Evolutionary conservation across 1,284 basidiomycete species (phyloP), one percentile per base, ranked within the genome.

Genomic region (Blastosporella zonata): DNA sequence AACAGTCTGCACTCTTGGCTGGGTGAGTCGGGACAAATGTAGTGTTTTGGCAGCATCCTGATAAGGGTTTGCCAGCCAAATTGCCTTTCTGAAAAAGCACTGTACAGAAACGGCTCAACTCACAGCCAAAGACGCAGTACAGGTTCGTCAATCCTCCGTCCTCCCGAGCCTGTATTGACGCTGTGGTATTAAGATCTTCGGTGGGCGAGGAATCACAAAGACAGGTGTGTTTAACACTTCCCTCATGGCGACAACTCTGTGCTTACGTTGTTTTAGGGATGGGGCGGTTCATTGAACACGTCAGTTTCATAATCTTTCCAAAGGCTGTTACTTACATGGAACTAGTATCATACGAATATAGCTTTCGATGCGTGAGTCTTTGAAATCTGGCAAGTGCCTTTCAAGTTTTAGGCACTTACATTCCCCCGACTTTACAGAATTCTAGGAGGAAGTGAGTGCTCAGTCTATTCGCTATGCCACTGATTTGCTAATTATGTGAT

Each of bases 41-140:
- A 17, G 40, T 28, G 36, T 6, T 21, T 31, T 27, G 21, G 38
- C 13, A 21, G 5, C n/a, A 25, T 34, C 1, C 9, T 20, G 8
- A 36, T 34, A 38, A 28, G 12, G 39, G 36, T 21, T 42, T 33
- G 25, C n/a, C 42, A 81, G 82, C 2, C 82, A 74, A 57, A 82
- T 89, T 47, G 85, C 77, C 3, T 73, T 89, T 52, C 63, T 88
- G 58, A 90, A 90, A 70, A 79, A 77, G 70, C 74, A 78, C 59
- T 68, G 72, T 42, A 83, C 83, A 17, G 70, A 71, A 25, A 68
- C 67, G 22, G 79, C 76, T 1, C 81, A 84, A 57, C 69, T 77
- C 52, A 82, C 84, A 9, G 84, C 87, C n/a, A 73, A 76, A 52
- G 84, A 85, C 57, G 82, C 85, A 9, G 83, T 88, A 1, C 71